These are phyloP conservation scores for Debaryomyces robertsiae DNA, from an alignment of 1,139 yeast genomes.

Conservation along the genomic window DNA sequence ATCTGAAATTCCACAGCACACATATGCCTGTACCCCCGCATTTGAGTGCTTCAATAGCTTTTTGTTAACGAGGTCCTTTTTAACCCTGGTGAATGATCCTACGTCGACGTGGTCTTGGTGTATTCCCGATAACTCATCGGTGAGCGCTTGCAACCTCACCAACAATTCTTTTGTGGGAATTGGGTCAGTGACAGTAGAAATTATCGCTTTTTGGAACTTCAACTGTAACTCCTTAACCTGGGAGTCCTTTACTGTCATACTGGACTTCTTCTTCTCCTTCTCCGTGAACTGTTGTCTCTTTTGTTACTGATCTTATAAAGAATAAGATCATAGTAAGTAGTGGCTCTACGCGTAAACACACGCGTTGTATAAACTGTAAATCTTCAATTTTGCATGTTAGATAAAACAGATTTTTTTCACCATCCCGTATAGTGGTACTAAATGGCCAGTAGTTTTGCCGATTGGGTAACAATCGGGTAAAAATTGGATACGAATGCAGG, in stretches of 20 bases:
- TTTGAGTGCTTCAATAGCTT: constrained; percentile 66
- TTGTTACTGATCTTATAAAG: too few relatives aligned
- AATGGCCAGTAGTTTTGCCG: too few relatives aligned
- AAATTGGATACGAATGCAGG: not conserved
- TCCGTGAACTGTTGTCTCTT: too few relatives aligned
- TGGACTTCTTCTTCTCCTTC: not conserved
- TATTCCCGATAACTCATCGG: constrained; percentile 60
- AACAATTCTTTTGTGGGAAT: constrained; percentile 63
- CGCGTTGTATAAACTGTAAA: not conserved
- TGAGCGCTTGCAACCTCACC: constrained; percentile 44
- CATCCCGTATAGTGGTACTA: too few relatives aligned
- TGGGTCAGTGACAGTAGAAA: constrained; percentile 56
- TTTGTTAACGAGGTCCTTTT: constrained; percentile 56
- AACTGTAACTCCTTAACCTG: constrained; percentile 7
- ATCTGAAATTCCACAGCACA: constrained; percentile 77
- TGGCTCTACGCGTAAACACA: not conserved
- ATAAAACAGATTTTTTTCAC: too few relatives aligned
- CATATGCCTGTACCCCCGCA: constrained; percentile 68
- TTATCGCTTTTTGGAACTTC: constrained; percentile 48
- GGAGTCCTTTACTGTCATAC: constrained; percentile 4
- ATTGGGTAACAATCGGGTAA: too few relatives aligned
- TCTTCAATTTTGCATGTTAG: not conserved
- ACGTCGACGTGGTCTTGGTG: constrained; percentile 63
- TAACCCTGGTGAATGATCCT: constrained; percentile 44
- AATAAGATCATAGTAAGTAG: not conserved